These are phyloP conservation scores for Trichoderma sp. DNA, from an alignment of 2,329 filamentous ascomycete genomes.

Conservation along the genomic window DNA sequence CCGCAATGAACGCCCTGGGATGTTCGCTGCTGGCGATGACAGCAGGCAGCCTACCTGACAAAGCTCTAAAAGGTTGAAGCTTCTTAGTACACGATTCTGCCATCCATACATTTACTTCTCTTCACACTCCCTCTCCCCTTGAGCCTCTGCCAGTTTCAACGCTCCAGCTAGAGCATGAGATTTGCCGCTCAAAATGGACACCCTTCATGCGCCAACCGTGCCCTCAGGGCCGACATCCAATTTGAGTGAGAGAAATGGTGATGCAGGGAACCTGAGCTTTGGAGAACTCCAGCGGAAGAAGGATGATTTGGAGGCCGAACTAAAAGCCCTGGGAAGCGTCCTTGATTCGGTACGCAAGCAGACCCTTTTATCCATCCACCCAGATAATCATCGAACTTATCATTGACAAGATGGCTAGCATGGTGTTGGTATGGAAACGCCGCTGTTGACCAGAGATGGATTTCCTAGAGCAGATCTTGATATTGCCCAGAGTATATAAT, in stretches of 20 bases:
- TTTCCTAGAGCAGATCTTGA: conserved; percentile 93
- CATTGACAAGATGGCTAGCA: conserved; percentile 59
- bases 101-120: not conserved
- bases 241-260: conserved; percentile 58
- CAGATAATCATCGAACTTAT: not conserved
- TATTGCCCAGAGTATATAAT: conserved; percentile 81
- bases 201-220: conserved; percentile 60
- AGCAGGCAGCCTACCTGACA: not conserved
- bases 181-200: conserved; percentile 47
- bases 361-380: not conserved
- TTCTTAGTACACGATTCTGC: not conserved
- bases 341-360: conserved; percentile 73
- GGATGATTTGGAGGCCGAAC: conserved; percentile 79
- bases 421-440: conserved; percentile 88
- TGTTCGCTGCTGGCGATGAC: conserved; percentile 12
- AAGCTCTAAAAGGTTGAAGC: not conserved
- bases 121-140: not conserved
- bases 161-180: not conserved
- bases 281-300: conserved; percentile 82
- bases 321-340: conserved; percentile 80
- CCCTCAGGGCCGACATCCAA: conserved; percentile 73
- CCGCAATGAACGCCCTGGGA: conserved; percentile 1
- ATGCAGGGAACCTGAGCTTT: conserved; percentile 67
- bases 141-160: not conserved
- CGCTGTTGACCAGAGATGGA: conserved; percentile 83